A percentile compares a stretch with the other conserved stretches of the same genome.
These are phyloP conservation scores for Fusarium palustre DNA, from an alignment of 2,329 filamentous ascomycete species.

Conservation along the genomic window DNA sequence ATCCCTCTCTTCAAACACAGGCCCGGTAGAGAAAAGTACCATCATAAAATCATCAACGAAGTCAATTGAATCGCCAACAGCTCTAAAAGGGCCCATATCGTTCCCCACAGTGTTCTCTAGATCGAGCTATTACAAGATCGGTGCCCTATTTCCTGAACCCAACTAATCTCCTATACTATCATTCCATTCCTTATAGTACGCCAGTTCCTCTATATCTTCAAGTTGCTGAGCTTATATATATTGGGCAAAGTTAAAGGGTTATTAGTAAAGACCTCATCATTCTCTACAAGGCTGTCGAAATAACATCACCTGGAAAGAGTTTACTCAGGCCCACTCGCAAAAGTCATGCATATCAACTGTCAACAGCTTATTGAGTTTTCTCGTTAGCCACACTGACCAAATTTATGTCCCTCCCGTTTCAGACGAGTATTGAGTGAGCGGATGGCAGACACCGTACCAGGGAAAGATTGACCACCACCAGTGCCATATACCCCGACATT, in stretches of 20 bases:
- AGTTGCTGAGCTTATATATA: background rate
- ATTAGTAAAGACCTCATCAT: background rate
- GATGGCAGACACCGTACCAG: fast-evolving
- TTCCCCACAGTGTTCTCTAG: background rate
- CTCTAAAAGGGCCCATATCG: background rate
- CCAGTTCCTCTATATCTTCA: background rate
- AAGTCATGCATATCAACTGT: background rate
- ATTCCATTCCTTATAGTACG: background rate
- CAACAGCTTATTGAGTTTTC: background rate
- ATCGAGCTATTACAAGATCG: background rate
- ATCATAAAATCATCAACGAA: no score
- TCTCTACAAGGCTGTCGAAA: background rate
- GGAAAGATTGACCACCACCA: background rate
- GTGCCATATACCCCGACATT: no score
- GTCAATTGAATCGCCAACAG: background rate
- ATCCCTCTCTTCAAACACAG: no score
- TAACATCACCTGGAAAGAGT: background rate
- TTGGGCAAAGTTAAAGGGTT: background rate
- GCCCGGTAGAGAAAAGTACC: no score
- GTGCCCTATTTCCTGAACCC: background rate
- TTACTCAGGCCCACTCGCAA: no score
- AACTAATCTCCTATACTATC: background rate
- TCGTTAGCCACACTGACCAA: no score
- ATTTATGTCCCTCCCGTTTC: no score
- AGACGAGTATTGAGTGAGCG: background rate